Evolutionary conservation across 73 alveolate genomes (phyloP).

Genomic region (Tetrahymena malaccensis): DNA sequence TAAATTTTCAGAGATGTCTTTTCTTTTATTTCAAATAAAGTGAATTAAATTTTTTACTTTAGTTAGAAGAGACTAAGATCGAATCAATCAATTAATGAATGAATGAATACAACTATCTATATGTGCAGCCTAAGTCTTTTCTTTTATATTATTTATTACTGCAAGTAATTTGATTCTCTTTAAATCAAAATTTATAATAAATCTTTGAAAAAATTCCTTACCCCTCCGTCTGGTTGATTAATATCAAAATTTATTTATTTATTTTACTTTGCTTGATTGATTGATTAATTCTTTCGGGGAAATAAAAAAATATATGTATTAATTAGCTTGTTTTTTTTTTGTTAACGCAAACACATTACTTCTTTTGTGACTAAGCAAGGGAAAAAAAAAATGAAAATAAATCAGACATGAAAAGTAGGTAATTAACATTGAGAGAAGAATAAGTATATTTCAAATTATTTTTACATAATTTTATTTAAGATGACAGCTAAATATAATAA

Average conservation of each 20-base stretch:
- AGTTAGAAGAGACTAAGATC: not conserved
- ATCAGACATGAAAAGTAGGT: not conserved
- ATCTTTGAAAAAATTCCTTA: not conserved
- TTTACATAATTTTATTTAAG: not conserved
- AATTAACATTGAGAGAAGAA: not conserved
- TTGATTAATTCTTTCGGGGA: not conserved
- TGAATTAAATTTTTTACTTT: not conserved
- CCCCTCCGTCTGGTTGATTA: not conserved
- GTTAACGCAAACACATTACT: not conserved
- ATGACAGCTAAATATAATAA: not conserved
- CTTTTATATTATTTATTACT: not conserved
- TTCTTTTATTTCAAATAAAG: not conserved
- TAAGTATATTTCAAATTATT: not conserved
- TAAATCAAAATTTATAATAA: not conserved
- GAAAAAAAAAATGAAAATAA: not conserved
- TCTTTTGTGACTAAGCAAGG: not conserved
- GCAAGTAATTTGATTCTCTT: not conserved
- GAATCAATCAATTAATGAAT: no score
- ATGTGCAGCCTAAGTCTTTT: not conserved
- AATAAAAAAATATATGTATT: not conserved
- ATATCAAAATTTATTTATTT: not conserved
- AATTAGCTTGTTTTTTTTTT: not conserved
- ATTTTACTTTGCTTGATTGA: no score
- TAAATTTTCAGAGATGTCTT: not conserved
- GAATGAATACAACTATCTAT: no score